Evolutionary conservation across 306 rosid genomes (phyloP), one percentile per base, ranked within the genome.

Genomic region (Castanopsis chinensis): DNA sequence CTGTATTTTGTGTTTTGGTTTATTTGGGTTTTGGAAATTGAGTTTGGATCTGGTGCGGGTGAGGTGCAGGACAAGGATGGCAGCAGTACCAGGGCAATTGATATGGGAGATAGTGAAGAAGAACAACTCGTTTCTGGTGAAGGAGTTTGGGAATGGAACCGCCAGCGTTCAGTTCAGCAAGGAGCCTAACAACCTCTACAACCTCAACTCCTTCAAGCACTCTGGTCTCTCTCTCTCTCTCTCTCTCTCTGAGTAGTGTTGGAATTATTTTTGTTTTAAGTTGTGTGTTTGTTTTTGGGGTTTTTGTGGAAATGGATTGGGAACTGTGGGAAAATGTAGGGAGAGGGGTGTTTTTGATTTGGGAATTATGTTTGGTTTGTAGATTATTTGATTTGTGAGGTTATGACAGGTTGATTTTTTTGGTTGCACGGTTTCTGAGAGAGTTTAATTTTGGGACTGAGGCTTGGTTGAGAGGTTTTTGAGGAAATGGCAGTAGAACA

Each of bases 21-120:
- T 78, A 1, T 19, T 1, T 25, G 27, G 28, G 0, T 13, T 0
- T 1, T 11, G 4, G 54, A 12, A 60, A 10, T 49, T 15, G 54
- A 19, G 57, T 73, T 72, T 52, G 30, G 78, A 86, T 81, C 74
- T 78, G 28, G 6, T 58, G 20, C 17, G 45, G 23, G 32, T 5
- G 56, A 13, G 67, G 76, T 78, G 82, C 75, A 76, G 88, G 80
- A 64, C 45, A 45, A 79, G 54, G 67, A 94, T 94, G 98, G 86
- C 98, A 64, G 83, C 91, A 0, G 92, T 92, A 49, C 88, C 98
- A n/a, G 98, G 93, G 55, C 98, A 87, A n/a, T 87, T 94, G 64
- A 74, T 94, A 37, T 94, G 99, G 99, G 97, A 94, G 97, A 91
- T 94, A 53, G 97, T 94, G 81, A 94, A 94, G 88, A 91, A 72